phyloP scores from a whole-genome alignment of 2,329 filamentous ascomycete species.

The Ambrosiella cleistominuta region DNA sequence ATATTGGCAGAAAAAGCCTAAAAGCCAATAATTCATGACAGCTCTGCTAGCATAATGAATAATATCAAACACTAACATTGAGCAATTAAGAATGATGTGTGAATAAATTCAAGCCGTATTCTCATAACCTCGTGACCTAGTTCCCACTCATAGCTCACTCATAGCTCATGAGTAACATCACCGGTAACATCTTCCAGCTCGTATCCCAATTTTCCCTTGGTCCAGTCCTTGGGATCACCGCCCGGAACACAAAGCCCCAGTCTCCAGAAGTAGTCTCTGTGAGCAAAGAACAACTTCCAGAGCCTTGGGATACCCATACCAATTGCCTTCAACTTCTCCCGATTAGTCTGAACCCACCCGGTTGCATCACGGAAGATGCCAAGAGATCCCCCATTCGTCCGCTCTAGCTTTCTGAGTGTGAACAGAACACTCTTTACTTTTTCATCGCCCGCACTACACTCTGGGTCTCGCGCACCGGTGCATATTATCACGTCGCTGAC shows the following conservation, averaged over 20 bases:
- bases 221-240: slow-evolving; percentile 54
- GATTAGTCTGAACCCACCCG: slow-evolving; percentile 30
- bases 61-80: no score
- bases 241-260: slow-evolving; percentile 77
- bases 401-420: slow-evolving; percentile 2
- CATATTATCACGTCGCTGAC: slow-evolving; percentile 55
- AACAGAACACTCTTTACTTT: slow-evolving; percentile 2
- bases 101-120: no score
- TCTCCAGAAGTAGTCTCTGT: slow-evolving; percentile 93
- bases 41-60: no score
- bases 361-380: slow-evolving; percentile 14
- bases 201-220: slow-evolving; percentile 27
- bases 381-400: background rate
- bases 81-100: no score
- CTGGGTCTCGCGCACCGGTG: slow-evolving; percentile 48
- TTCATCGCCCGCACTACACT: slow-evolving; percentile 48
- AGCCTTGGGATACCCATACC: slow-evolving; percentile 32
- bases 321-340: slow-evolving; percentile 5
- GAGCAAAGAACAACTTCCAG: slow-evolving; percentile 88
- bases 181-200: slow-evolving; percentile 20
- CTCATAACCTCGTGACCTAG: no score
- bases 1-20: no score
- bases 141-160: slow-evolving; percentile 10
- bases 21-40: no score
- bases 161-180: slow-evolving; percentile 23